Evolutionary conservation across 2,329 filamentous ascomycete species (phyloP).

Genomic region (Aureobasidium sp.): DNA sequence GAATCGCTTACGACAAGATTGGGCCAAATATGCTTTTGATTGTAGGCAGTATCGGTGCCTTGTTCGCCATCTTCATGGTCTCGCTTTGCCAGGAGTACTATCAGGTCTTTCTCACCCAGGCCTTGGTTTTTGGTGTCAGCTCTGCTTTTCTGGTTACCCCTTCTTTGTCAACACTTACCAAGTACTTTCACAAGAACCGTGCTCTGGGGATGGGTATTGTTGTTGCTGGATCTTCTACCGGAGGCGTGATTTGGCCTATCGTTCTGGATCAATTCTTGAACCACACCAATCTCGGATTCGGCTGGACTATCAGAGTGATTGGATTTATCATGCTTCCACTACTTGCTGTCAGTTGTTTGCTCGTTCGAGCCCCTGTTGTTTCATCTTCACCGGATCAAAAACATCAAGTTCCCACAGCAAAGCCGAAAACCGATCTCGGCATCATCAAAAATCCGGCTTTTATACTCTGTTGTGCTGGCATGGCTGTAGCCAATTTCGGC

Average conservation of each 20-base stretch:
- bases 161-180: slow-evolving; percentile 39
- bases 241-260: slow-evolving; percentile 46
- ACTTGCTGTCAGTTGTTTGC: slow-evolving; percentile 29
- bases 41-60: neutral
- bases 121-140: slow-evolving; percentile 37
- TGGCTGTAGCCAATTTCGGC: slow-evolving; percentile 22
- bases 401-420: neutral
- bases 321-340: slow-evolving; percentile 46
- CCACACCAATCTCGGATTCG: slow-evolving; percentile 41
- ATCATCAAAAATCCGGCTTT: slow-evolving; percentile 21
- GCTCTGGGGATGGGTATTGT: slow-evolving; percentile 42
- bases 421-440: slow-evolving; percentile 19
- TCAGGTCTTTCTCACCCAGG: slow-evolving; percentile 48
- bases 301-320: slow-evolving; percentile 46
- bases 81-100: slow-evolving; percentile 43
- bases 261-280: slow-evolving; percentile 44
- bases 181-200: slow-evolving; percentile 42
- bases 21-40: slow-evolving; percentile 20
- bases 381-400: neutral
- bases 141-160: slow-evolving; percentile 41
- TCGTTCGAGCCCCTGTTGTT: neutral
- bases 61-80: slow-evolving; percentile 36
- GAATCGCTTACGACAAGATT: slow-evolving; percentile 25
- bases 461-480: slow-evolving; percentile 22
- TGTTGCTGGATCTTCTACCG: slow-evolving; percentile 43